Conservation (phyloP, 2,329 filamentous ascomycete genomes). For the Phyllosticta citribraziliensis region DNA sequence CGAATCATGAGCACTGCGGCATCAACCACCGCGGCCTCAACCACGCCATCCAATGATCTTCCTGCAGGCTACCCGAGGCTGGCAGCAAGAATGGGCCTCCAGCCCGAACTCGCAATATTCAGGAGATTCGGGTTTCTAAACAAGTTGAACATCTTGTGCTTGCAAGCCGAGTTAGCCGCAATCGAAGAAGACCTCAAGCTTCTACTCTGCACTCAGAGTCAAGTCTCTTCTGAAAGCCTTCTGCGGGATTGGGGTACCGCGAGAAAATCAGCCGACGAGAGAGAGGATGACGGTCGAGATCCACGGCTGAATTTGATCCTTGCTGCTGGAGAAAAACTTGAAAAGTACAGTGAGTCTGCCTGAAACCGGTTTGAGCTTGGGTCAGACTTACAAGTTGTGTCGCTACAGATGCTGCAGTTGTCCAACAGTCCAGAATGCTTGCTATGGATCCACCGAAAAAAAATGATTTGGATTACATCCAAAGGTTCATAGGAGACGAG, state of each 20-base stretch:
- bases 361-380: neutral
- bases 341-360: slow-evolving; percentile 2
- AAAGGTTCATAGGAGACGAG: slow-evolving; percentile 9
- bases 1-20: too few species aligned
- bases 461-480: slow-evolving; percentile 11
- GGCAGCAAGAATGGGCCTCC: neutral
- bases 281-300: too few species aligned
- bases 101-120: slow-evolving; percentile 1
- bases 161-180: slow-evolving; percentile 2
- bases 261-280: too few species aligned
- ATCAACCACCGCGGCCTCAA: too few species aligned
- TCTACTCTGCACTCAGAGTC: neutral
- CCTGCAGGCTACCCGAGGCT: slow-evolving; percentile 2
- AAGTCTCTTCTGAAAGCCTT: neutral
- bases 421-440: slow-evolving; percentile 11
- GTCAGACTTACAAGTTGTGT: neutral
- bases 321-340: neutral
- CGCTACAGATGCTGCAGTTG: slow-evolving; percentile 2
- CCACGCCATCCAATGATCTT: neutral
- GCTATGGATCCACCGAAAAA: slow-evolving; percentile 4
- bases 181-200: neutral
- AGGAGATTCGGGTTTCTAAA: slow-evolving; percentile 1
- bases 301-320: too few species aligned
- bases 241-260: neutral
- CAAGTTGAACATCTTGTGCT: neutral